A percentile compares a stretch with the other conserved stretches of the same genome.
Evolutionary conservation across 352 stramenopile genomes (phyloP).

Genomic region (Phytophthora aleatoria): DNA sequence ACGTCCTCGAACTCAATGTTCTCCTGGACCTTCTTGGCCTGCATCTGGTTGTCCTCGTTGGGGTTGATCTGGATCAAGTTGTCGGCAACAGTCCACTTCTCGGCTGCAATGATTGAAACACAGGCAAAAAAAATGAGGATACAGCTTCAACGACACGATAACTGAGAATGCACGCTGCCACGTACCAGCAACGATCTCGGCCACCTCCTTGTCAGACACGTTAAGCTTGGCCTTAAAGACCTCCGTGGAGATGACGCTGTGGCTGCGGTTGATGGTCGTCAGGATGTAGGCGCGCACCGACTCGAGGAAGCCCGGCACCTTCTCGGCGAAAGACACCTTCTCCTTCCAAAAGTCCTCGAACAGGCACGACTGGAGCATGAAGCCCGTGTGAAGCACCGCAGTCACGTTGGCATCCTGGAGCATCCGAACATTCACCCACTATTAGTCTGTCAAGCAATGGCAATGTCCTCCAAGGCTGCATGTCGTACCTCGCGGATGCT

Average conservation of each 20-base stretch:
- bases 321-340: constrained; percentile 60
- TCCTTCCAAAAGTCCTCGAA: constrained; percentile 88
- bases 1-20: constrained; percentile 88
- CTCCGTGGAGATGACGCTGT: constrained; percentile 61
- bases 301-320: constrained; percentile 71
- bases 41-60: constrained; percentile 88
- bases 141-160: constrained; percentile 2
- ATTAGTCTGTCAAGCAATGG: constrained; percentile 7
- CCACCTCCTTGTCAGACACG: constrained; percentile 69
- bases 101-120: constrained; percentile 35
- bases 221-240: constrained; percentile 76
- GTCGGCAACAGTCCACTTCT: constrained; percentile 72
- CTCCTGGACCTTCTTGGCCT: constrained; percentile 88
- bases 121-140: constrained; percentile 19
- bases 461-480: not conserved
- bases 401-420: constrained; percentile 62
- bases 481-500: constrained; percentile 62
- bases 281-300: constrained; percentile 82
- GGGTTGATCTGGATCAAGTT: constrained; percentile 59
- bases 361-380: constrained; percentile 77
- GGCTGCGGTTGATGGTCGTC: constrained; percentile 69
- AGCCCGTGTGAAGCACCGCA: constrained; percentile 57
- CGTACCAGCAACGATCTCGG: constrained; percentile 55
- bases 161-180: constrained; percentile 10
- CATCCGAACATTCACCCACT: constrained; percentile 1